phyloP scores from a whole-genome alignment of 2,329 filamentous ascomycete genomes.

The Ascochyta koolunga region DNA sequence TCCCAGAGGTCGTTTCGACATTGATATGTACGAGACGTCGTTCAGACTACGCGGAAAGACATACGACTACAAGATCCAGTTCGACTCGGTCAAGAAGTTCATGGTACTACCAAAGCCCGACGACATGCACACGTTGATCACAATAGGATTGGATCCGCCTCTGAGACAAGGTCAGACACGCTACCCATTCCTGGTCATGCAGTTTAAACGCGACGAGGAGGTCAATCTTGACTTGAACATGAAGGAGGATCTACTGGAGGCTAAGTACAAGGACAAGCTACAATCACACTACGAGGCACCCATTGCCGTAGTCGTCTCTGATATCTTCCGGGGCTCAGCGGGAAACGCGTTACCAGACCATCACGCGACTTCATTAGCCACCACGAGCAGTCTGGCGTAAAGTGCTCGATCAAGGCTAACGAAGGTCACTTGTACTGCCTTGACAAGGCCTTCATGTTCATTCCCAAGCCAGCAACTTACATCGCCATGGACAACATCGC shows the following conservation, averaged over 20 bases:
- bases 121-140: conserved; percentile 93
- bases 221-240: conserved; percentile 96
- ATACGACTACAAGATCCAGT: conserved; percentile 99
- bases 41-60: conserved; percentile 98
- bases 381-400: conserved; percentile 92
- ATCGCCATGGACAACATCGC: conserved; percentile 93
- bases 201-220: conserved; percentile 97
- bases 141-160: conserved; percentile 91
- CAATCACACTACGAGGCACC: conserved; percentile 86
- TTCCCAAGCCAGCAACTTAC: conserved; percentile 97
- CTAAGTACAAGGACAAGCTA: conserved; percentile 88
- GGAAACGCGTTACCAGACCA: conserved; percentile 92
- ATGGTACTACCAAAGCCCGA: conserved; percentile 99
- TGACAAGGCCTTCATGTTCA: conserved; percentile 98
- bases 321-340: conserved; percentile 91
- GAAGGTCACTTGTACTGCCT: conserved; percentile 97
- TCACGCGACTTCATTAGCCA: conserved; percentile 95
- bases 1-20: conserved; percentile 97
- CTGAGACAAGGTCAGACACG: conserved; percentile 95
- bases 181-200: conserved; percentile 99
- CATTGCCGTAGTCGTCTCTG: conserved; percentile 89
- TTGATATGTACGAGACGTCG: conserved; percentile 98
- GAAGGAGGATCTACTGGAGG: conserved; percentile 83
- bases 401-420: conserved; percentile 99
- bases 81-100: conserved; percentile 97